These are phyloP conservation scores for Verbena officinalis DNA, from an alignment of 257 asterid genomes.

Conservation along the genomic window DNA sequence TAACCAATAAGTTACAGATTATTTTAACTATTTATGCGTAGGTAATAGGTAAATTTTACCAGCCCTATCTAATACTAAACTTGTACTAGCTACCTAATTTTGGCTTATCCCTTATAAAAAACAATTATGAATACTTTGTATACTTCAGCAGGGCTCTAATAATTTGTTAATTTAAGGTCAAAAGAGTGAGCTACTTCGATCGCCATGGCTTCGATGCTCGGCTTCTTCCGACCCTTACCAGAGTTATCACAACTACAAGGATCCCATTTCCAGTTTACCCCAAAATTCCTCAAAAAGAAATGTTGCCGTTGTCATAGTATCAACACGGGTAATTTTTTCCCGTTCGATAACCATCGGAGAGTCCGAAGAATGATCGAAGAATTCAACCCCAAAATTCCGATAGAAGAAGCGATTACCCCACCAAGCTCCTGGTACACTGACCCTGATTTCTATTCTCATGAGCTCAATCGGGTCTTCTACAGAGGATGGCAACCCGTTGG, in stretches of 20 bases:
- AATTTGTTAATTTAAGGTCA: no score
- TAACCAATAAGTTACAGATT: no score
- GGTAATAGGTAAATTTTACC: no score
- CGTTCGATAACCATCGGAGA: constrained; percentile 22
- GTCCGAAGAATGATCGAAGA: constrained; percentile 40
- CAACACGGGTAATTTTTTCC: not conserved
- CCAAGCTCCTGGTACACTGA: constrained; percentile 86
- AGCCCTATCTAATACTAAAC: no score
- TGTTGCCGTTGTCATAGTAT: not conserved
- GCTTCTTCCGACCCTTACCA: constrained; percentile 4
- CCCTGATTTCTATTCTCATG: constrained; percentile 58
- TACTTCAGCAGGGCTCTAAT: no score
- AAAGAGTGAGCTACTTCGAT: not conserved
- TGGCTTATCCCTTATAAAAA: no score
- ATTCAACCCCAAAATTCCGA: constrained; percentile 69
- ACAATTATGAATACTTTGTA: no score
- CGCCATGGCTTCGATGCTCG: constrained; percentile 38
- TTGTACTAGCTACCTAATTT: no score
- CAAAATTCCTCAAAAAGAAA: constrained; percentile 1
- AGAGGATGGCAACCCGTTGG: constrained; percentile 84
- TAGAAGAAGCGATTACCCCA: constrained; percentile 74
- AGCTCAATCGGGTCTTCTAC: constrained; percentile 64
- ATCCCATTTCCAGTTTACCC: not conserved
- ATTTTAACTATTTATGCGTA: no score
- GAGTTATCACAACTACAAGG: constrained; percentile 2